phyloP scores from a whole-genome alignment of 352 stramenopile species.

The Salisapilia sapeloensis region DNA sequence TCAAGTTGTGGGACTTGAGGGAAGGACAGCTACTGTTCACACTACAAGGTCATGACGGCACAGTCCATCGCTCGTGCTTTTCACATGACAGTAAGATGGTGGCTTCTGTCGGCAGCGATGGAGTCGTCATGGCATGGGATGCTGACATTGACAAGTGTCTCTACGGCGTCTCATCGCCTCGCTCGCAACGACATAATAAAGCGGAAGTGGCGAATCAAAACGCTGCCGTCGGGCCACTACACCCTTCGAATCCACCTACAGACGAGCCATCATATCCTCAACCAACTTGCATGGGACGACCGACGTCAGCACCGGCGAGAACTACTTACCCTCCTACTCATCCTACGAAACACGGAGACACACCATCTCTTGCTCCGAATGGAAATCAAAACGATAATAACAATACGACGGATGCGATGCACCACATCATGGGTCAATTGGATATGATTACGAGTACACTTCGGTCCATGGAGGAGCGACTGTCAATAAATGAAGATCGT shows the following conservation, averaged over 20 bases:
- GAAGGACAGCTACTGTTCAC: conserved; percentile 88
- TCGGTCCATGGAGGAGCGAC: conserved; percentile 63
- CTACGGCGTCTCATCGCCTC: conserved; percentile 16
- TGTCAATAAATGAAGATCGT: conserved; percentile 72
- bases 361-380: no score
- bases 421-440: conserved; percentile 82
- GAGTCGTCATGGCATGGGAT: conserved; percentile 78
- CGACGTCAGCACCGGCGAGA: no score
- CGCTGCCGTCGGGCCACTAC: no score
- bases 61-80: conserved; percentile 48
- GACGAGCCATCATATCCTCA: no score
- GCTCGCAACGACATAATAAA: no score
- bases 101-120: conserved; percentile 55
- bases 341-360: no score
- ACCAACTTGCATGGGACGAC: no score
- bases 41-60: conserved; percentile 73
- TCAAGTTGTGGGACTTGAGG: conserved; percentile 88
- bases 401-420: conserved; percentile 38
- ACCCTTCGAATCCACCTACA: no score
- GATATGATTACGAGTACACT: conserved; percentile 81
- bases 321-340: no score
- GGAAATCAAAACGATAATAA: conserved; percentile 4
- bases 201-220: no score
- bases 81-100: conserved; percentile 45
- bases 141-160: conserved; percentile 66